These are phyloP conservation scores for Danielia reshetovae DNA, from an alignment of 805 yeast genomes.

Conservation along the genomic window DNA sequence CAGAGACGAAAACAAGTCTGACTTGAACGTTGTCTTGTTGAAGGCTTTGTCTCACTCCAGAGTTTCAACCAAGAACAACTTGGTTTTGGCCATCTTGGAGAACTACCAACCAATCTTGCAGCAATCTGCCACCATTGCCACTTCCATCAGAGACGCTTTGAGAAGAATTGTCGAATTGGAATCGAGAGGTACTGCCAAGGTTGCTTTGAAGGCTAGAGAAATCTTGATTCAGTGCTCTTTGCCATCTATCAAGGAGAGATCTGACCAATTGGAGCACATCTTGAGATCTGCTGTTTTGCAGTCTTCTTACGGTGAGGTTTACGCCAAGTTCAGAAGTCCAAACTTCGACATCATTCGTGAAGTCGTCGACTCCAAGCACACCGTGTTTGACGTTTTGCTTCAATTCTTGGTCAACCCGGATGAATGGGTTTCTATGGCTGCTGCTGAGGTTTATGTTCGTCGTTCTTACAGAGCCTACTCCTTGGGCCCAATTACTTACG, in stretches of 20 bases:
- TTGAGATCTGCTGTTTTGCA: conserved; percentile 87
- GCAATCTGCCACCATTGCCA: conserved; percentile 59
- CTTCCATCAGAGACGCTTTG: conserved; percentile 65
- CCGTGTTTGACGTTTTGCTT: conserved; percentile 91
- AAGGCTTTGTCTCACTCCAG: conserved; percentile 86
- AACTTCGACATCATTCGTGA: conserved; percentile 76
- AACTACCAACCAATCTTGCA: conserved; percentile 79
- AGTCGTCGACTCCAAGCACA: conserved; percentile 92
- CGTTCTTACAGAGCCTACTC: conserved; percentile 97
- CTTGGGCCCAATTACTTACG: conserved; percentile 70
- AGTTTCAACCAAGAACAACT: conserved; percentile 88
- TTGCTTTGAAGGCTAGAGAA: conserved; percentile 92
- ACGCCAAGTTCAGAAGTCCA: conserved; percentile 76
- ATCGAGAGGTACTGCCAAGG: conserved; percentile 87
- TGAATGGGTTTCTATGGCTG: conserved; percentile 89
- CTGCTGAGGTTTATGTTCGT: conserved; percentile 93
- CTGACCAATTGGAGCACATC: conserved; percentile 96
- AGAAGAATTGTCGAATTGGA: conserved; percentile 83
- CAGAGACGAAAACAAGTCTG: conserved; percentile 82
- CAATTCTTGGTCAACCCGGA: conserved; percentile 84
- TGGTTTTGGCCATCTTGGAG: conserved; percentile 79
- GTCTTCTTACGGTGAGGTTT: conserved; percentile 80
- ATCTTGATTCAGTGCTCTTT: conserved; percentile 93
- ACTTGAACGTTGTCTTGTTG: conserved; percentile 66
- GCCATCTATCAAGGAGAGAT: conserved; percentile 93